These are phyloP conservation scores for Pseudotulostoma volvatum DNA, from an alignment of 495 filamentous ascomycete species.

Conservation along the genomic window DNA sequence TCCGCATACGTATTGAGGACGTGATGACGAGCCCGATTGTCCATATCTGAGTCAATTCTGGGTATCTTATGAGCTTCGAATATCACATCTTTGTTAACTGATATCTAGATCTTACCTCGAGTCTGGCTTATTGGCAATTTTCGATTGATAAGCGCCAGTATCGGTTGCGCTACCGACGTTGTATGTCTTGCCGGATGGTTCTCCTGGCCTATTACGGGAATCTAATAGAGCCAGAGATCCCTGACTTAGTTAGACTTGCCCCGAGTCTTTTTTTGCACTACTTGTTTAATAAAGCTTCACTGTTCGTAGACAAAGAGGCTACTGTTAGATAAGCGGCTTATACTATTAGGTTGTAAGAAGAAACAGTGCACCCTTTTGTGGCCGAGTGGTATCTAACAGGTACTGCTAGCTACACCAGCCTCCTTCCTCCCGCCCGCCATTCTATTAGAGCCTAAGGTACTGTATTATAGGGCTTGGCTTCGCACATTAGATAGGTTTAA, in stretches of 20 bases:
- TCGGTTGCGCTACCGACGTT: constrained; percentile 6
- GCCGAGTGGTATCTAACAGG: not conserved
- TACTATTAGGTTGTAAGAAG: too few relatives aligned
- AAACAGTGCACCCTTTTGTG: not conserved
- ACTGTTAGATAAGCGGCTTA: too few relatives aligned
- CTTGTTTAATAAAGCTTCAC: too few relatives aligned
- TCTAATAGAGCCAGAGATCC: too few relatives aligned
- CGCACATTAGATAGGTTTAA: too few relatives aligned
- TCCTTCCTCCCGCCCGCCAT: too few relatives aligned
- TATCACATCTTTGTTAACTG: not conserved
- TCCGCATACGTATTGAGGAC: constrained; percentile 13
- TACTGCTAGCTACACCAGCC: constrained; percentile 2
- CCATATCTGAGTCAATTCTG: constrained; percentile 31
- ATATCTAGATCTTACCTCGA: constrained; percentile 10
- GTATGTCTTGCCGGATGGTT: too few relatives aligned
- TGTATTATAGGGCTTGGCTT: too few relatives aligned
- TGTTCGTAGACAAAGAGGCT: too few relatives aligned
- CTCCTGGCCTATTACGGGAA: not conserved
- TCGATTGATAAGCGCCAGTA: constrained; percentile 15
- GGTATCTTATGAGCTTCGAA: not conserved
- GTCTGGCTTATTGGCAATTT: constrained; percentile 28
- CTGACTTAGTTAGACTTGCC: too few relatives aligned
- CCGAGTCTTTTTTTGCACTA: too few relatives aligned
- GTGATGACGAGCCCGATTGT: constrained; percentile 19
- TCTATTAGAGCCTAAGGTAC: too few relatives aligned